Conservation (phyloP, 768 basidiomycete genomes). For the Mycena filopes region DNA sequence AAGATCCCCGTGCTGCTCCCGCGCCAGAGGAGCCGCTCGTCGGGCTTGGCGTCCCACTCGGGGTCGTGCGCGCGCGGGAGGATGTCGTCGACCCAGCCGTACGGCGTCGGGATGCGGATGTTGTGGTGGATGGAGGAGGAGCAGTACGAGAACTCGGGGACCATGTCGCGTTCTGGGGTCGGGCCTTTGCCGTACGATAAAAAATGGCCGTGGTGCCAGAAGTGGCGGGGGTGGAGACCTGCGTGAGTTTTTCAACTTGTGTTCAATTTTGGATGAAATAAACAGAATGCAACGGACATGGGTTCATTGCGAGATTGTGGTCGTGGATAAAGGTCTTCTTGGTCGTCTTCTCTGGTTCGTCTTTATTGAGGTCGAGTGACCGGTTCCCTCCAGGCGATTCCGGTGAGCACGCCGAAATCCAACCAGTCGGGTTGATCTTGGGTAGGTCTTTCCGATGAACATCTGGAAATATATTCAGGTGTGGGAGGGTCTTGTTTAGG, state of each 20-base stretch:
- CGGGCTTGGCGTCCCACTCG: conserved; percentile 70
- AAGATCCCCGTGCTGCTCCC: conserved; percentile 78
- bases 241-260: not conserved
- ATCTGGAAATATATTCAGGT: conserved; percentile 32
- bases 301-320: conserved; percentile 59
- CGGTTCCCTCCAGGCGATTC: conserved; percentile 49
- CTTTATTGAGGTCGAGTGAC: conserved; percentile 45
- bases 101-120: conserved; percentile 60
- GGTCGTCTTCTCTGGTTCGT: conserved; percentile 43
- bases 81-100: conserved; percentile 58
- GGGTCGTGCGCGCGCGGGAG: conserved; percentile 60
- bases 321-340: conserved; percentile 62
- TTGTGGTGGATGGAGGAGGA: conserved; percentile 64
- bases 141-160: conserved; percentile 66
- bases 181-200: conserved; percentile 61
- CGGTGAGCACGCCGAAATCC: conserved; percentile 54
- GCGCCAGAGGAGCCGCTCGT: conserved; percentile 76
- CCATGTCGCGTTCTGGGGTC: conserved; percentile 48
- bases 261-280: not conserved
- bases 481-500: too few relatives aligned
- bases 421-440: conserved; percentile 42
- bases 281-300: conserved; percentile 42
- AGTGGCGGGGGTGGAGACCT: conserved; percentile 50
- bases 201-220: conserved; percentile 64
- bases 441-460: conserved; percentile 47